A percentile compares a stretch with the other conserved stretches of the same genome.
These are phyloP conservation scores for Besnoitia besnoiti DNA, from an alignment of 169 alveolate species.

Conservation along the genomic window DNA sequence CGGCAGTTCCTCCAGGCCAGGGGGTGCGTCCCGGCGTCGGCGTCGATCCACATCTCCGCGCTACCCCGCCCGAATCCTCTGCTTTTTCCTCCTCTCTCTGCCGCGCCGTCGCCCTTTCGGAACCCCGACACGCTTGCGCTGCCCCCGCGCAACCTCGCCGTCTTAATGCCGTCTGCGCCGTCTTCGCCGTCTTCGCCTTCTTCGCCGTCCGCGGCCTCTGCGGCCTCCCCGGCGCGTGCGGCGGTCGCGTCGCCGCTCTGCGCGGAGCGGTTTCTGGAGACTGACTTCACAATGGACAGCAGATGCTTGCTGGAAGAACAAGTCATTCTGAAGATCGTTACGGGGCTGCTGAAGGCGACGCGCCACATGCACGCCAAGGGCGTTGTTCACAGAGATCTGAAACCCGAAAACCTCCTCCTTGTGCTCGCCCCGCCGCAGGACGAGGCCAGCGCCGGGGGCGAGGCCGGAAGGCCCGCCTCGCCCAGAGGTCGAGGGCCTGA, in stretches of 20 bases:
- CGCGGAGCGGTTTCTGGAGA: neutral
- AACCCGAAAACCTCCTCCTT: conserved; percentile 24
- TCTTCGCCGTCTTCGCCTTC: neutral
- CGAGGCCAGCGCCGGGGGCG: too few species aligned
- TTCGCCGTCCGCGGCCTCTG: neutral
- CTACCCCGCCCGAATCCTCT: neutral
- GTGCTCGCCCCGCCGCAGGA: neutral
- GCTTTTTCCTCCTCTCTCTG: neutral
- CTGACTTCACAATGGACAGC: neutral
- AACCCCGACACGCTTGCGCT: too few species aligned
- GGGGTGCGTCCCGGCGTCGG: neutral
- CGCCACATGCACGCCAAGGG: conserved; percentile 42
- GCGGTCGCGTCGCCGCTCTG: neutral
- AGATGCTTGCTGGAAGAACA: neutral
- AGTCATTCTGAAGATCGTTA: neutral
- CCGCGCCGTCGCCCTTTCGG: neutral
- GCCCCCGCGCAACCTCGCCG: neutral
- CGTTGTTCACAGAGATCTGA: conserved; percentile 4
- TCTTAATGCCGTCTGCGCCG: neutral
- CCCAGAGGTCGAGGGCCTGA: too few species aligned
- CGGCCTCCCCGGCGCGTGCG: neutral
- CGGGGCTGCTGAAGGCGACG: conserved; percentile 18
- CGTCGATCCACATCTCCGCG: neutral
- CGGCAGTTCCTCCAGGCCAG: neutral
- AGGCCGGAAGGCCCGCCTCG: too few species aligned